A percentile compares a stretch with the other conserved stretches of the same genome.
These are phyloP conservation scores for Teratosphaeria destructans DNA, from an alignment of 2,329 filamentous ascomycete species.

Conservation along the genomic window DNA sequence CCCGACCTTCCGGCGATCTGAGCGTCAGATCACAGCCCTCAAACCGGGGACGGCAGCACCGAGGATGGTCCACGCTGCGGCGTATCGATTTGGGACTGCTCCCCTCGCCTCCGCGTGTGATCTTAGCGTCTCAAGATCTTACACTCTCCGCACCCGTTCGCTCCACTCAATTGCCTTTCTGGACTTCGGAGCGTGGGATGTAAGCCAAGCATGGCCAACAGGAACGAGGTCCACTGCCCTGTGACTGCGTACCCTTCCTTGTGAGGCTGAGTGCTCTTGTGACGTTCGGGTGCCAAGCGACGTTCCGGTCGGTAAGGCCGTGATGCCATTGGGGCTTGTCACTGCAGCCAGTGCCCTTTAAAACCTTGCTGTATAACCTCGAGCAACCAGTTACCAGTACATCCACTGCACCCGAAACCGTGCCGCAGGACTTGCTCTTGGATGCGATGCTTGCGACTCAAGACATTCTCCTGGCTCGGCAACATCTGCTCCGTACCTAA, in stretches of 20 bases:
- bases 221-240: neutral
- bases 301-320: neutral
- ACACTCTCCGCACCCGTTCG: constrained; percentile 1
- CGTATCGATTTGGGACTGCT: neutral
- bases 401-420: neutral
- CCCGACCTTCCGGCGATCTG: neutral
- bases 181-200: constrained; percentile 8
- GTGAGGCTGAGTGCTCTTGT: neutral
- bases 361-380: neutral
- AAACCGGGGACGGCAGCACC: neutral
- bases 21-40: neutral
- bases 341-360: neutral
- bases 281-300: neutral
- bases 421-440: neutral
- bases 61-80: neutral
- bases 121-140: constrained; percentile 1
- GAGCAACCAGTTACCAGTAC: neutral
- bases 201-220: neutral
- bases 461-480: neutral
- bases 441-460: neutral
- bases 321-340: neutral
- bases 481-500: neutral
- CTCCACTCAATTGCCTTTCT: constrained; percentile 6
- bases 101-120: constrained; percentile 1
- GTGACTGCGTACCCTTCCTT: neutral